Base-by-base conservation (phyloP, 257 asterid species). In the Craterostigma plantagineum region DNA sequence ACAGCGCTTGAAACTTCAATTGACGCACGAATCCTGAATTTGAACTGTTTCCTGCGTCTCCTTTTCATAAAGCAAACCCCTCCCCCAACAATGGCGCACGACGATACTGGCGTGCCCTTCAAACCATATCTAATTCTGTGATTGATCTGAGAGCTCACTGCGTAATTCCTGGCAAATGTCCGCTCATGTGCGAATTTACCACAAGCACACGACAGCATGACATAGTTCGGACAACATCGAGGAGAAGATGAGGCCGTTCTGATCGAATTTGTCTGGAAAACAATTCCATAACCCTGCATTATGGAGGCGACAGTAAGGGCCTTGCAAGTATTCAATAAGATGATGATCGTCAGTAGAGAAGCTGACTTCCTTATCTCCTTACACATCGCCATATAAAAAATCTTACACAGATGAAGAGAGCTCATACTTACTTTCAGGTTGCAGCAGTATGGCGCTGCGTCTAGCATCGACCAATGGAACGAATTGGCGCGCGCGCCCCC, bases 1-100 rank as follows among this genome's bases (percentile, higher is more conserved):
- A 83, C 70, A 34, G 93, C 95, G 63, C 61, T 45, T 36, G 98
- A 77, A 58, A 77, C 92, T 35, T 83, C 93, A 55, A 77, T 54
- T 27, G 85, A 60, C 30, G 91, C 77, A 41, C 49, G 73, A 52
- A 71, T 55, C 61, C 73, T 61, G 49, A 70, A 59, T 54, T 72
- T 54, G 49, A 52, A 43, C 34, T 52, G 60, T 57, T 46, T 61
- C 58, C 23, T 33, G 38, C 49, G 62, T 56, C 60, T 60, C 44
- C 50, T 16, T 15, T 55, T 54, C 48, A 48, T 44, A 59, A 51
- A 54, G 62, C 43, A 47, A 48, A 46, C 55, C 68, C 54, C 52
- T 35, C 68, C 60, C 49, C 64, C 38, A 42, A 43, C 46, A 48
- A n/a, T 33, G 16, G 44, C 35, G 52, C n/a, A 36, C 46, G 60